A percentile compares a stretch with the other conserved stretches of the same genome.
Evolutionary conservation across 164 flowering plant genomes (phyloP).

Genomic region (Pachysandra terminalis): DNA sequence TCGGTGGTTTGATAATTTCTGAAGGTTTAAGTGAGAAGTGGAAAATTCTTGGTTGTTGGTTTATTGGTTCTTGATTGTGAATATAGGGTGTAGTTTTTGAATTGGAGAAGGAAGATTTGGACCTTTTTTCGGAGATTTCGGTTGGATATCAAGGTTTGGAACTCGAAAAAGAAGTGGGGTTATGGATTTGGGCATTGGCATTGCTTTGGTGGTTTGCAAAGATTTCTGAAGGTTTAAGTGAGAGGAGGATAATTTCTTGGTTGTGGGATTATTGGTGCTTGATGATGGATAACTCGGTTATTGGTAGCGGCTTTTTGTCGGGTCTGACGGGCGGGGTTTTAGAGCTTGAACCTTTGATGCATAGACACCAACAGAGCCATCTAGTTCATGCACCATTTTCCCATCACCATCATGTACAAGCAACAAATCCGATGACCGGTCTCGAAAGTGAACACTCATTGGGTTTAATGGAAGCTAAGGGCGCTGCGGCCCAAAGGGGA

Average conservation of each 20-base stretch:
- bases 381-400: constrained; percentile 16
- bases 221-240: background rate
- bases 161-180: background rate
- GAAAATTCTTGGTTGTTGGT: background rate
- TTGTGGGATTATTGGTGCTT: background rate
- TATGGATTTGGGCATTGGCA: background rate
- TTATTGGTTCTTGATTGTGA: constrained; percentile 24
- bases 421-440: constrained; percentile 23
- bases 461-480: constrained; percentile 23
- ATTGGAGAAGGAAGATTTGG: background rate
- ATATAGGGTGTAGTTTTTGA: constrained; percentile 8
- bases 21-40: background rate
- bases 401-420: constrained; percentile 23
- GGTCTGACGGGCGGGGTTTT: constrained; percentile 34
- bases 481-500: constrained; percentile 18
- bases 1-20: background rate
- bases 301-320: constrained; percentile 42
- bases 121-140: background rate
- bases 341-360: constrained; percentile 38
- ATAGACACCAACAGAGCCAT: constrained; percentile 30
- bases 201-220: background rate
- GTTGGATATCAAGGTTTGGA: background rate
- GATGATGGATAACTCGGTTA: constrained; percentile 38
- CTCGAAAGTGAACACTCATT: constrained; percentile 26
- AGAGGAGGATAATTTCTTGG: background rate